A percentile compares a stretch with the other conserved stretches of the same genome.
Conservation (phyloP, 257 asterid genomes). For the Solanum gandarillasii region DNA sequence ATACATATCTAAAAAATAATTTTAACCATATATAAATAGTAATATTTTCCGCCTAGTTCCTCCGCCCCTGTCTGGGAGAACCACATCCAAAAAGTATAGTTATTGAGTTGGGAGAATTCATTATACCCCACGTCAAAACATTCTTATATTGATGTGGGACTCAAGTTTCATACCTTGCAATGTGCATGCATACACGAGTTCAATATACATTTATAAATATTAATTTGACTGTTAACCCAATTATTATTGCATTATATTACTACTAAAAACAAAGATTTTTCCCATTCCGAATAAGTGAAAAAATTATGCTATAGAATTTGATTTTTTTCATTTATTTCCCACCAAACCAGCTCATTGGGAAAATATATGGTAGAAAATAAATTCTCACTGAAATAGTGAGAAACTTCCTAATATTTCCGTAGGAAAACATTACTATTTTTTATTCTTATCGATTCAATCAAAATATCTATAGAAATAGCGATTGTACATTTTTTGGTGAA, state of each 20-base stretch:
- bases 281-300: neutral
- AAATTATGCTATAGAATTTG: neutral
- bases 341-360: no score
- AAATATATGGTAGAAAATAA: neutral
- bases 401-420: no score
- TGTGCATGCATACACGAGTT: neutral
- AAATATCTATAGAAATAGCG: neutral
- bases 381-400: neutral
- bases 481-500: neutral
- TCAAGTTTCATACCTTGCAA: neutral
- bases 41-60: no score
- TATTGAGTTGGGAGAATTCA: neutral
- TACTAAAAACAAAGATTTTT: neutral
- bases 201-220: neutral
- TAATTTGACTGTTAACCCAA: neutral
- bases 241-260: neutral
- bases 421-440: no score
- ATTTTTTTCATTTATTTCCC: neutral
- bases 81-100: neutral
- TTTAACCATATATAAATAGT: no score
- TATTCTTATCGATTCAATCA: neutral
- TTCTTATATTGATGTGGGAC: neutral
- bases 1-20: no score
- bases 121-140: neutral
- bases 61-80: neutral